These are phyloP conservation scores for Ensete ventricosum DNA, from an alignment of 176 grass and related monocot genomes.

Conservation along the genomic window DNA sequence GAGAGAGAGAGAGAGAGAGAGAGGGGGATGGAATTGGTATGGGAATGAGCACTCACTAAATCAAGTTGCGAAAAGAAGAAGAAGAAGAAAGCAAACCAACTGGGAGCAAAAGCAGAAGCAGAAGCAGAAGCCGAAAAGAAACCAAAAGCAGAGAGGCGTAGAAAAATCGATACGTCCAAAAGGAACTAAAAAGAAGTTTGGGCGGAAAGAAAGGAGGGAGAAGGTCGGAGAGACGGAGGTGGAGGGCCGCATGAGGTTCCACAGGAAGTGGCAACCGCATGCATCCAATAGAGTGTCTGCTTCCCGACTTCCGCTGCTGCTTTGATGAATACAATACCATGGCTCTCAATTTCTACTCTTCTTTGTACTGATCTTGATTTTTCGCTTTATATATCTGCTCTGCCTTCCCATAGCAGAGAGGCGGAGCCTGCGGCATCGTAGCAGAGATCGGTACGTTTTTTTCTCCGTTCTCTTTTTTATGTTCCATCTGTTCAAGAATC, in stretches of 20 bases:
- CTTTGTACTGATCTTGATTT: not conserved
- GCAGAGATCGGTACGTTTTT: not conserved
- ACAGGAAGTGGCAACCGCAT: not conserved
- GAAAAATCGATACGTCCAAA: not conserved
- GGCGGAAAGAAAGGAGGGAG: slow-evolving; percentile 2
- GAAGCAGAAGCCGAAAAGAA: slow-evolving; percentile 1
- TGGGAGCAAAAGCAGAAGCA: slow-evolving; percentile 6
- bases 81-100: not conserved
- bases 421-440: not conserved
- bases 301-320: not conserved
- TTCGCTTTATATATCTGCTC: not conserved
- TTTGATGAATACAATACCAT: not conserved
- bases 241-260: not conserved
- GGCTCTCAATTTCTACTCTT: not conserved
- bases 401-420: not conserved
- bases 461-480: not conserved
- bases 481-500: not conserved
- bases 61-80: not conserved
- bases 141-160: slow-evolving; percentile 9
- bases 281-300: slow-evolving; percentile 2
- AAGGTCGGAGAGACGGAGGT: not conserved
- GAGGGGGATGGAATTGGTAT: not conserved
- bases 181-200: not conserved
- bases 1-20: not conserved
- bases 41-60: not conserved